Evolutionary conservation across 768 basidiomycete species (phyloP).

Genomic region (Tricholoma terreum): DNA sequence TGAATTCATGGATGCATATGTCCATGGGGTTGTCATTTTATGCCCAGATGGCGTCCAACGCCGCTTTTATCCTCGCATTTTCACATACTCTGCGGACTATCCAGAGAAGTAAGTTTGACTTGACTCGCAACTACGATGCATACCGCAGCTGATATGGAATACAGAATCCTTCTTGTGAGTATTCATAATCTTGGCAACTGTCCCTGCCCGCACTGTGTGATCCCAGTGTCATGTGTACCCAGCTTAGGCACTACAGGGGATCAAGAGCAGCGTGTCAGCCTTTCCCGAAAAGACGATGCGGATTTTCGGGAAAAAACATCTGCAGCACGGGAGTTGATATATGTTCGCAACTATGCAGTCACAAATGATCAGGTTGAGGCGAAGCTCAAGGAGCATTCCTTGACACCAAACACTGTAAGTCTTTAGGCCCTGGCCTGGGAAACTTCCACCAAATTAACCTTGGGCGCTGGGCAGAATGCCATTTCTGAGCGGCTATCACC

Average conservation of each 20-base stretch:
- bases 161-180: background rate
- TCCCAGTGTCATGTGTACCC: background rate
- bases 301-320: background rate
- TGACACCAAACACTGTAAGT: constrained; percentile 8
- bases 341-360: background rate
- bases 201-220: background rate
- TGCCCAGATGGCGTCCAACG: background rate
- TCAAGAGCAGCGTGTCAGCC: background rate
- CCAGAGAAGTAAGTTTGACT: constrained; percentile 24
- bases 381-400: constrained; percentile 1
- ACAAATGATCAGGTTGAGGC: constrained; percentile 7
- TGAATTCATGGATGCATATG: constrained; percentile 16
- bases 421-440: too few relatives aligned
- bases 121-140: too few relatives aligned
- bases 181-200: background rate
- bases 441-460: background rate
- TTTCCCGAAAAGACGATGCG: background rate
- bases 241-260: background rate
- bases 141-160: background rate
- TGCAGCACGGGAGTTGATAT: constrained; percentile 3
- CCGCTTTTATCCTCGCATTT: constrained; percentile 21
- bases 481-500: background rate
- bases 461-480: background rate
- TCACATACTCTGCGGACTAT: constrained; percentile 35
- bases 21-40: constrained; percentile 11